Conservation (phyloP, 2,329 filamentous ascomycete species). For the Colletotrichum chrysophilum region DNA sequence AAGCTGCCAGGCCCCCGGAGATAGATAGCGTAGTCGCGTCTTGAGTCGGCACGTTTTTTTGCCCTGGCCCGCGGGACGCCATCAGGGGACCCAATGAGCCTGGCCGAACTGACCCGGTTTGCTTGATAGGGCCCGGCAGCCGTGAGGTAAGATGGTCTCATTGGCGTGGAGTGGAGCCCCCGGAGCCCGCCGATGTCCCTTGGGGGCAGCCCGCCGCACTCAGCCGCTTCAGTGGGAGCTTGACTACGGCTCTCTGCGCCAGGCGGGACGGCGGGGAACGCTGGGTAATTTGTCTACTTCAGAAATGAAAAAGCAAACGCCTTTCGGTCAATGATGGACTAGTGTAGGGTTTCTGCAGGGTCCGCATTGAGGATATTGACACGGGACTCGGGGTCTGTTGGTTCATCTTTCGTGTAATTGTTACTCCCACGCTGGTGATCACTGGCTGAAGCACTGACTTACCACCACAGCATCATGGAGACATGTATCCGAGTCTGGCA, state of each 20-base stretch:
- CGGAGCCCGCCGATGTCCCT: constrained; percentile 37
- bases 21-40: constrained; percentile 19
- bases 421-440: not conserved
- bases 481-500: not conserved
- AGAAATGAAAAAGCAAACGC: not conserved
- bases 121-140: constrained; percentile 18
- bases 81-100: not conserved
- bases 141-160: constrained; percentile 21
- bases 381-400: not conserved
- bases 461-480: not conserved
- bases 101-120: constrained; percentile 17
- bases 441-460: not conserved
- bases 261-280: not conserved
- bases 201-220: constrained; percentile 12
- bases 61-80: not conserved
- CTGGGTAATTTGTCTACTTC: not conserved
- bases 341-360: not conserved
- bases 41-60: constrained; percentile 1
- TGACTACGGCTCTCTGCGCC: constrained; percentile 10
- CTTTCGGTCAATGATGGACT: not conserved
- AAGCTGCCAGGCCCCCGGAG: not conserved
- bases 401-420: not conserved
- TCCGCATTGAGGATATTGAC: not conserved
- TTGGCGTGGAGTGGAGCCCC: constrained; percentile 20
- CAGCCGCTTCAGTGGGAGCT: constrained; percentile 10